phyloP scores from a whole-genome alignment of 164 flowering plant species.

The grape (Vitis vinifera) region ASM3070453v1 NC_081805.1:7248001-7248500 shows the following conservation, averaged over 20 bases:
- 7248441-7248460: slow-evolving; percentile 5
- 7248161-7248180: too few species aligned
- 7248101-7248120: too few species aligned
- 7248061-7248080: too few species aligned
- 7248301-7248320: slow-evolving; percentile 15
- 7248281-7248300: slow-evolving; percentile 2
- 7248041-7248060: too few species aligned
- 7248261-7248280: slow-evolving; percentile 4
- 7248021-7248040: too few species aligned
- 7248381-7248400: slow-evolving; percentile 12
- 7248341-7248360: slow-evolving; percentile 31
- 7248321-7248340: slow-evolving; percentile 29
- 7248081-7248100: too few species aligned
- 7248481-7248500: slow-evolving; percentile 8
- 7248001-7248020: too few species aligned
- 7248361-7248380: not conserved
- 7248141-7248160: too few species aligned
- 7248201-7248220: too few species aligned
- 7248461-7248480: slow-evolving; percentile 11
- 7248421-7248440: slow-evolving; percentile 15
- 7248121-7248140: too few species aligned
- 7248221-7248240: too few species aligned
- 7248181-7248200: too few species aligned
- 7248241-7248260: not conserved
- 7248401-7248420: slow-evolving; percentile 12